Base-by-base conservation (phyloP, 2,329 filamentous ascomycete species). In the Clarireedia hainanense region DNA sequence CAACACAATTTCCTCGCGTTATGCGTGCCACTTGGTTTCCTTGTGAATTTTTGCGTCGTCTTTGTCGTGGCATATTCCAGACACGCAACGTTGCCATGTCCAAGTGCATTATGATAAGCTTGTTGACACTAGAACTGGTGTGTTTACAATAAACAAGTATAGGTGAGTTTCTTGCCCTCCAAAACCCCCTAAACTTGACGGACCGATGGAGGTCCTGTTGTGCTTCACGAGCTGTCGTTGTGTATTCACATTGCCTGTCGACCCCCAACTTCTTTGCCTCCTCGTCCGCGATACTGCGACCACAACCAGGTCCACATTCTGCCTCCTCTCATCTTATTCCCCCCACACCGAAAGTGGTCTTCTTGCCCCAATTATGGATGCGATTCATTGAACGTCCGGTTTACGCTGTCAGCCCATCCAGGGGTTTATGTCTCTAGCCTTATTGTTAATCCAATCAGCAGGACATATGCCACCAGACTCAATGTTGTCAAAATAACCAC, bases 401-500 rank as follows among this genome's bases (percentile, higher is more conserved):
- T 10, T 7, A 53, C 15, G 20, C 20, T 24, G 45, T 54, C 52
- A 49, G 52, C 52, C 20, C 55, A 14, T 40, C 39, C 56, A 27
- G 26, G 46, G 20, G 20, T 26, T 42, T 51, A 65, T 56, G 56
- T 55, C 10, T 51, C 63, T 55, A 70, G 56, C 56, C 60, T 65
- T 73, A 76, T 77, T 0, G 80, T 80, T 62, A 86, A 68, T 26
- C 80, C 74, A 62, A 85, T 68, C 63, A 86, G 69, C 37, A 75
- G 76, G 6, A 79, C 64, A 67, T 86, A 85, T 4, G 81, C 80
- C 39, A 73, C 72, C 43, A 85, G 65, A 60, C 81, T 85, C 59
- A 86, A 66, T 7, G 67, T 61, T 2, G 80, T 81, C 62, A 86
- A 71, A 37, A 85, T 66, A 1, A 80, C 70, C 20, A 86, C 81